Percentiles rank a stretch among this genome's conserved stretches.
These are phyloP conservation scores for Malassezia equina DNA, from an alignment of 1,284 basidiomycete genomes.

Conservation along the genomic window DNA sequence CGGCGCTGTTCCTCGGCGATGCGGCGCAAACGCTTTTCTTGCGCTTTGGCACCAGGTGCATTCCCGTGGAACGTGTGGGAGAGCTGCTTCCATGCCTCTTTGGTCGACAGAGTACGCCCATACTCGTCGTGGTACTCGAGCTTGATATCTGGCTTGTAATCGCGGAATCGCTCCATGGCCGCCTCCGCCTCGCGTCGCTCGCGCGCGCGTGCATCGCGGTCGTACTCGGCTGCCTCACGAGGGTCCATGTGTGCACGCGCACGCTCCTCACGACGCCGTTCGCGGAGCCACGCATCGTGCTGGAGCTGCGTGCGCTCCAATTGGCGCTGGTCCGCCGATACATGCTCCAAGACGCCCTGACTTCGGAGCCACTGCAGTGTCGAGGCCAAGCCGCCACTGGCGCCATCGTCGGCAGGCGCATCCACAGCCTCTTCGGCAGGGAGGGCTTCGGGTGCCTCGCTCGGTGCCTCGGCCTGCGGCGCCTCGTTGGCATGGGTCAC, in stretches of 20 bases:
- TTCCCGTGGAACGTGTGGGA: conserved; percentile 47
- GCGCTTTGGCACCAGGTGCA: conserved; percentile 39
- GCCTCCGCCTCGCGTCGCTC: conserved; percentile 83
- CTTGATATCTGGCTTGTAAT: conserved; percentile 93
- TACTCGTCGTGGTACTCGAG: conserved; percentile 86
- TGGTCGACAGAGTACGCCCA: conserved; percentile 74
- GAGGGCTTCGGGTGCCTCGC: too few species aligned
- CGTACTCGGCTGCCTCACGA: conserved; percentile 76
- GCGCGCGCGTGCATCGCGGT: conserved; percentile 56
- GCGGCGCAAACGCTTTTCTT: conserved; percentile 37
- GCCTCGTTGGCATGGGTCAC: neutral
- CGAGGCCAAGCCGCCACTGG: conserved; percentile 65
- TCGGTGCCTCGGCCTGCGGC: conserved; percentile 4
- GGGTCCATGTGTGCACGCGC: conserved; percentile 54
- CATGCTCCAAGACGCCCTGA: conserved; percentile 72
- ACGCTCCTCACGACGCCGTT: conserved; percentile 72
- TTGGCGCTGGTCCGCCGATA: conserved; percentile 60
- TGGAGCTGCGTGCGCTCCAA: conserved; percentile 73
- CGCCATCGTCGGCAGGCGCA: conserved; percentile 18
- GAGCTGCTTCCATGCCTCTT: conserved; percentile 58
- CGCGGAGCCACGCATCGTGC: conserved; percentile 79
- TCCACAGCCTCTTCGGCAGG: neutral
- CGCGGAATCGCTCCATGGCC: conserved; percentile 70
- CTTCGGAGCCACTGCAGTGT: conserved; percentile 78
- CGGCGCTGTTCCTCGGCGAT: conserved; percentile 41